Evolutionary conservation across 352 stramenopile species (phyloP), one percentile per base, ranked within the genome.

Genomic region (Phytophthora pistaciae): DNA sequence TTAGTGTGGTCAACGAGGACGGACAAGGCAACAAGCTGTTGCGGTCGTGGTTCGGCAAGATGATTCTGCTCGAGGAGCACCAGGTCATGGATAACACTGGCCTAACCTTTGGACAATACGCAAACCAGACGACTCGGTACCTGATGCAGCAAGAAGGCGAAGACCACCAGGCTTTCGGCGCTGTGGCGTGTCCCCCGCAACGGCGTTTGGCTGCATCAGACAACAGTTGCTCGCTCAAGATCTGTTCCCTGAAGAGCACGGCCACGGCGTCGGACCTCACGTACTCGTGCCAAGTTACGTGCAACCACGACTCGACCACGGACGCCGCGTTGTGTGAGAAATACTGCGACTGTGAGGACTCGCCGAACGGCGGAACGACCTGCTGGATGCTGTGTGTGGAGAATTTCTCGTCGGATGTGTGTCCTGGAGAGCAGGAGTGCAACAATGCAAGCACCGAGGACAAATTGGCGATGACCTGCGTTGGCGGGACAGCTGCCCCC

Each of bases 31-130:
- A 83, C 68, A 83, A 72, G 44, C 42, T 91, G 23, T 42, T 88
- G 62, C 83, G 85, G 3, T 80, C 85, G 33, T 93, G 85, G 85
- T 91, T 89, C 57, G 81, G 81, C 61, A 89, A 89, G 63, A 91
- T 91, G 83, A 69, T 91, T 66, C 56, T 91, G 40, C 75, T 91
- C 3, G 64, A 79, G 27, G 49, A 64, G 13, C 61, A 80, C 48
- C 70, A 85, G 16, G 58, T 83, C 10, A 90, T 91, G 83, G 67
- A 70, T 27, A 91, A 88, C 56, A 87, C 84, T 13, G 81, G 81
- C 18, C 72, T 90, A 40, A 79, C 79, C 13, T 91, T 85, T 60
- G 72, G 75, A 6, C 76, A 85, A 40, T 91, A 91, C 58, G 75
- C 72, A 10, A 83, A 88, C 68, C 72, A 77, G 58, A 87, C 83